phyloP scores from a whole-genome alignment of 805 yeast species.

The Candida ulmi region DNA sequence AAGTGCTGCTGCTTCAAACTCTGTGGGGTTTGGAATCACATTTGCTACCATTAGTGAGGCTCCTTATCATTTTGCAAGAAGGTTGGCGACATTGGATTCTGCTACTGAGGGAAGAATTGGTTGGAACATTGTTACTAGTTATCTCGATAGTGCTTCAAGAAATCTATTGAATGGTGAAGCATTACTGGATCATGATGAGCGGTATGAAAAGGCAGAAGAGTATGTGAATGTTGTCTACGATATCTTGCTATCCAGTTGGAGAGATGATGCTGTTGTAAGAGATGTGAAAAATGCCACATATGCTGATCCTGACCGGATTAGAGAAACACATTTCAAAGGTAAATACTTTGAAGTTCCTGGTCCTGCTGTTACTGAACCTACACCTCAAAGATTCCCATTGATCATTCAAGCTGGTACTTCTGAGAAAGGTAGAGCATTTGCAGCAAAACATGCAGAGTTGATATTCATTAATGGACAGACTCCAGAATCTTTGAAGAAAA shows the following conservation, averaged over 20 bases:
- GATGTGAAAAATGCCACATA: constrained; percentile 17
- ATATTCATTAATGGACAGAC: constrained; percentile 27
- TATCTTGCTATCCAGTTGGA: constrained; percentile 31
- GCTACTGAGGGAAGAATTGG: constrained; percentile 28
- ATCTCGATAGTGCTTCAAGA: constrained; percentile 32
- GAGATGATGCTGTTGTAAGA: constrained; percentile 25
- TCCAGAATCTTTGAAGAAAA: constrained; percentile 22
- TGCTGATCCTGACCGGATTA: constrained; percentile 28
- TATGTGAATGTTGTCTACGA: constrained; percentile 29
- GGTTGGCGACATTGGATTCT: constrained; percentile 26
- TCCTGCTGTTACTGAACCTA: constrained; percentile 29
- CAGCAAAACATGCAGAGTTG: constrained; percentile 34
- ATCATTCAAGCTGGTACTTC: constrained; percentile 35
- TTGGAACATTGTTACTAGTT: constrained; percentile 35
- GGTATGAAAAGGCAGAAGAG: constrained; percentile 32
- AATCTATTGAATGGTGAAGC: constrained; percentile 27
- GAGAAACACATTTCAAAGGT: constrained; percentile 31
- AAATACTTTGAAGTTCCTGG: constrained; percentile 31
- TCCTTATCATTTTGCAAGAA: constrained; percentile 31
- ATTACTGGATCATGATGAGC: constrained; percentile 31
- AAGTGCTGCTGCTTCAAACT: constrained; percentile 32
- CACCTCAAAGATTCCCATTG: constrained; percentile 34
- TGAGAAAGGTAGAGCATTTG: constrained; percentile 28
- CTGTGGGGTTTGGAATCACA: constrained; percentile 30
- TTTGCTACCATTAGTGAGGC: constrained; percentile 32